These are phyloP conservation scores for Penicillium polonicum DNA, from an alignment of 2,329 filamentous ascomycete species.

Conservation along the genomic window DNA sequence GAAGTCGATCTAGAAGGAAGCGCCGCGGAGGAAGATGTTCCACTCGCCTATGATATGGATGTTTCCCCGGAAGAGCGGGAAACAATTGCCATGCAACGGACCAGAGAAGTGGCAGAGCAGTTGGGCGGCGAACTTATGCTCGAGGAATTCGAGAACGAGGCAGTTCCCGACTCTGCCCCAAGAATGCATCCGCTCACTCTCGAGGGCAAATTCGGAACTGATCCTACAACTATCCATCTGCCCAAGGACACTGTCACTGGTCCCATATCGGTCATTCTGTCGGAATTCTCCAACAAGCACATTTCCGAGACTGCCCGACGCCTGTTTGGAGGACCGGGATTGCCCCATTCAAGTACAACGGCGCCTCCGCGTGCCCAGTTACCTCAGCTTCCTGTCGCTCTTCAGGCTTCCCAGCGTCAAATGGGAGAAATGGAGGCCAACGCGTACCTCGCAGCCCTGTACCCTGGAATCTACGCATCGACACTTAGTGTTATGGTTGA, in stretches of 20 bases:
- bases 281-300: slow-evolving; percentile 69
- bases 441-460: slow-evolving; percentile 57
- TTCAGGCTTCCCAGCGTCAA: slow-evolving; percentile 54
- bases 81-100: slow-evolving; percentile 34
- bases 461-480: slow-evolving; percentile 62
- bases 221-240: slow-evolving; percentile 71
- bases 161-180: slow-evolving; percentile 42
- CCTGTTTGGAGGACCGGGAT: slow-evolving; percentile 70
- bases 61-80: slow-evolving; percentile 25
- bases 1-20: slow-evolving; percentile 31
- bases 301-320: slow-evolving; percentile 68
- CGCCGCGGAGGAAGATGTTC: slow-evolving; percentile 21
- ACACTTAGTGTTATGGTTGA: slow-evolving; percentile 58
- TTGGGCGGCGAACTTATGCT: slow-evolving; percentile 43
- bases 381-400: slow-evolving; percentile 57
- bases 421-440: slow-evolving; percentile 64
- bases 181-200: slow-evolving; percentile 73
- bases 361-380: slow-evolving; percentile 53
- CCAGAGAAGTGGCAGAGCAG: slow-evolving; percentile 40
- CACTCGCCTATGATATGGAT: slow-evolving; percentile 35
- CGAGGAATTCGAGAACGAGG: slow-evolving; percentile 45
- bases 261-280: slow-evolving; percentile 69
- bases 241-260: slow-evolving; percentile 67
- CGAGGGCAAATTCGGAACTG: slow-evolving; percentile 71
- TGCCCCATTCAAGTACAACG: slow-evolving; percentile 76